Evolutionary conservation across 2,329 filamentous ascomycete genomes (phyloP).

Genomic region (Akanthomyces muscarius): DNA sequence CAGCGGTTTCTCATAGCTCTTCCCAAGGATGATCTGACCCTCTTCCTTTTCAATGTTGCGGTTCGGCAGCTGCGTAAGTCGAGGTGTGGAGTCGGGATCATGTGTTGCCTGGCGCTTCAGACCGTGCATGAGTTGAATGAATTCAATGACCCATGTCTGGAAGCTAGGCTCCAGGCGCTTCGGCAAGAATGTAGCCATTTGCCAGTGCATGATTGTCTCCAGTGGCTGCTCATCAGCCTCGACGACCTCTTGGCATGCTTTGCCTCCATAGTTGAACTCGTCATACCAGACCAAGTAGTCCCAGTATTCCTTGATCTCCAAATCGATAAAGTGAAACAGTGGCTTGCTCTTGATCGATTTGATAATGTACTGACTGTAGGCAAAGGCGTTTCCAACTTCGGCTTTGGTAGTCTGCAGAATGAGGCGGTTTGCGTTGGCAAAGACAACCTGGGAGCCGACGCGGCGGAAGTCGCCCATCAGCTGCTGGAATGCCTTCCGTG

Average conservation of each 20-base stretch:
- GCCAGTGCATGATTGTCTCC: constrained; percentile 97
- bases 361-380: constrained; percentile 95
- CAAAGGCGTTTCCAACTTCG: constrained; percentile 93
- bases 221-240: constrained; percentile 70
- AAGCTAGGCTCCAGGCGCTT: constrained; percentile 76
- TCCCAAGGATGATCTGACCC: constrained; percentile 66
- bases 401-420: constrained; percentile 94
- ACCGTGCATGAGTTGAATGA: constrained; percentile 88
- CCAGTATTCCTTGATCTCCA: constrained; percentile 99
- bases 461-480: constrained; percentile 95
- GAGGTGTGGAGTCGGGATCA: constrained; percentile 48
- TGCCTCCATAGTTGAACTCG: constrained; percentile 97
- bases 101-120: constrained; percentile 66
- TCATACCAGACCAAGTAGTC: constrained; percentile 99
- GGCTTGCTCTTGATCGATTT: constrained; percentile 96
- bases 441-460: constrained; percentile 93
- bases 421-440: constrained; percentile 83
- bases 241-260: constrained; percentile 78
- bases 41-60: constrained; percentile 57
- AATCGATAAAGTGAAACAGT: constrained; percentile 92
- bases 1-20: constrained; percentile 79
- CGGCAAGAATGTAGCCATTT: constrained; percentile 86
- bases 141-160: constrained; percentile 89
- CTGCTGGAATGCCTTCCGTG: constrained; percentile 92
- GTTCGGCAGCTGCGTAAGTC: constrained; percentile 54